Percentiles rank a stretch among this genome's conserved stretches.
Conservation (phyloP, 2,329 filamentous ascomycete genomes). For the Ceratocystis alfenasii region DNA sequence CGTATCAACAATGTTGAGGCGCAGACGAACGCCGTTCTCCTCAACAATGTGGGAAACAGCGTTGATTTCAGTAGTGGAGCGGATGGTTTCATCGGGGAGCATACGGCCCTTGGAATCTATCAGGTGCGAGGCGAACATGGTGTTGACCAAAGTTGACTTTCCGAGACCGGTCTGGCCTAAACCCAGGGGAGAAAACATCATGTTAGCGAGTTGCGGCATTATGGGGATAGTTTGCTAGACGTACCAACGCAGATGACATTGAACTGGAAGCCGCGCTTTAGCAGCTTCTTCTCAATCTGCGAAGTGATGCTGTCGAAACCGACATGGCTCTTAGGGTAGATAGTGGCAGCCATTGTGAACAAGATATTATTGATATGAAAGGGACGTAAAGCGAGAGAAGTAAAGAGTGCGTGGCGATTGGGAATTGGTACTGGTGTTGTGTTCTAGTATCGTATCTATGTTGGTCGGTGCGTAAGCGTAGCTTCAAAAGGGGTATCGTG, state of each 20-base stretch:
- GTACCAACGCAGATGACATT: slow-evolving; percentile 98
- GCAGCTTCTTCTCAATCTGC: slow-evolving; percentile 97
- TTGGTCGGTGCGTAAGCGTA: slow-evolving; percentile 11
- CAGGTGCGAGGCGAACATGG: slow-evolving; percentile 97
- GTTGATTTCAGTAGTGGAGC: slow-evolving; percentile 95
- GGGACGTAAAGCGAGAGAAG: slow-evolving; percentile 22
- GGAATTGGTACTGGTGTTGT: slow-evolving; percentile 15
- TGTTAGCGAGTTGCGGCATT: slow-evolving; percentile 8
- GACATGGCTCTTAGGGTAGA: slow-evolving; percentile 93
- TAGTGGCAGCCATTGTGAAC: slow-evolving; percentile 45
- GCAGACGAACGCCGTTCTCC: slow-evolving; percentile 94
- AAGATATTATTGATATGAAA: slow-evolving; percentile 27
- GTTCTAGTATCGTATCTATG: slow-evolving; percentile 27
- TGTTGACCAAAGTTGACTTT: slow-evolving; percentile 99
- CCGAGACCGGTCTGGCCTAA: slow-evolving; percentile 94
- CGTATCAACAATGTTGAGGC: slow-evolving; percentile 97
- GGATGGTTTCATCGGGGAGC: slow-evolving; percentile 80
- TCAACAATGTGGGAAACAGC: slow-evolving; percentile 97
- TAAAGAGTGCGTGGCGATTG: background rate
- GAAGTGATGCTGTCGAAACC: slow-evolving; percentile 99
- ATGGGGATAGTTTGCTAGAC: slow-evolving; percentile 32
- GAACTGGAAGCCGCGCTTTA: slow-evolving; percentile 99
- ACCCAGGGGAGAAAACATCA: slow-evolving; percentile 13
- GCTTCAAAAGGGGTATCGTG: slow-evolving; percentile 23
- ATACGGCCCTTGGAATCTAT: slow-evolving; percentile 98